These are phyloP conservation scores for Torulaspora globosa DNA, from an alignment of 1,139 yeast genomes.

Conservation along the genomic window DNA sequence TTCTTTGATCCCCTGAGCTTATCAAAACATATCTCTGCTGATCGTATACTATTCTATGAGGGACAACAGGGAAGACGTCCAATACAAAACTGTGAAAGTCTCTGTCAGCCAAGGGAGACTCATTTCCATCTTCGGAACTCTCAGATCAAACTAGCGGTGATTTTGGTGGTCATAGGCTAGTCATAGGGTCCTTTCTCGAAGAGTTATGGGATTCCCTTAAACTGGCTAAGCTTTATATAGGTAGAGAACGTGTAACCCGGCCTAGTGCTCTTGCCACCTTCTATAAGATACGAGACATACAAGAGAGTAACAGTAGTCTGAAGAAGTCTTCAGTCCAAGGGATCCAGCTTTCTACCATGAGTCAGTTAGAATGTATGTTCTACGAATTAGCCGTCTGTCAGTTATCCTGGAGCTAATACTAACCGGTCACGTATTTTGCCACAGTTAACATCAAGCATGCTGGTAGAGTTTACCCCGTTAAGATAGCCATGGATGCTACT, in stretches of 20 bases:
- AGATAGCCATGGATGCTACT: conserved; percentile 50
- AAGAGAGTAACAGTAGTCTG: not conserved
- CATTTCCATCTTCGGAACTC: too few relatives aligned
- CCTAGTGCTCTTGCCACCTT: not conserved
- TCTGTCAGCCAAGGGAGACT: too few relatives aligned
- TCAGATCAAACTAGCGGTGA: too few relatives aligned
- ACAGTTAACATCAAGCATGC: conserved; percentile 62
- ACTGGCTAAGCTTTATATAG: not conserved
- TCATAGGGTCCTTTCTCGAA: too few relatives aligned
- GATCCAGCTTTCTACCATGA: conserved; percentile 2
- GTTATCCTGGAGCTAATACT: not conserved
- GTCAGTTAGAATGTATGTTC: conserved; percentile 17
- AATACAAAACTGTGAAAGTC: too few relatives aligned
- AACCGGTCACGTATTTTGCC: not conserved
- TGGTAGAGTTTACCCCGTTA: conserved; percentile 74
- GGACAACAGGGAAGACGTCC: too few relatives aligned
- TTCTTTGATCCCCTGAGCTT: too few relatives aligned
- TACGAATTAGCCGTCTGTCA: not conserved
- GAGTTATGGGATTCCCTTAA: too few relatives aligned
- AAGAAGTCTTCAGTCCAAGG: not conserved
- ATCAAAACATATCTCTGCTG: too few relatives aligned
- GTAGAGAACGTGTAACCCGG: not conserved
- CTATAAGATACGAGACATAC: not conserved
- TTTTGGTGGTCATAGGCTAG: too few relatives aligned
- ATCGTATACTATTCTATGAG: too few relatives aligned